Evolutionary conservation across 306 rosid genomes (phyloP), one percentile per base, ranked within the genome.

Genomic region (Astragalus glycyphyllos): DNA sequence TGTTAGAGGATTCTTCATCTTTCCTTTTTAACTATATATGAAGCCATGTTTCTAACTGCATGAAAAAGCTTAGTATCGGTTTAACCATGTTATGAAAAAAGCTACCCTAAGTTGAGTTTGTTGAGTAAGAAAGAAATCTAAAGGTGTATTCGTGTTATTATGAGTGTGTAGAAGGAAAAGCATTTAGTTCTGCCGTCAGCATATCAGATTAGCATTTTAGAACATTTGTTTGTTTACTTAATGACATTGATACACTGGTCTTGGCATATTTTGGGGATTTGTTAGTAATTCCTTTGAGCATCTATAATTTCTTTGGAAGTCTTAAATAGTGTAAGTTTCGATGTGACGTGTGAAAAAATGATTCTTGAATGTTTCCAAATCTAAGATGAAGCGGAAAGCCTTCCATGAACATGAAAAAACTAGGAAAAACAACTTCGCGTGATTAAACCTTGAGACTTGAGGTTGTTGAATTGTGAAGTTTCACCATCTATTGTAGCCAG

Each of bases 21-120:
- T 71, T 50, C 11, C 45, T 56, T 69, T 55, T 53, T 54, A 50
- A 68, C 15, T 38, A 68, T 26, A 26, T 26, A 9, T 69, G 58
- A 66, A 44, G 31, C n/a, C 11, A 54, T 56, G 6, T 56, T 38
- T 26, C 31, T 26, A 26, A 37, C 2, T 41, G 56, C 16, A 26
- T 55, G n/a, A 26, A 37, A 55, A 55, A 15, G 14, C 55, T 6
- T n/a, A 60, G 32, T 53, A 8, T 12, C 12, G 12, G 62, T 51
- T 37, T 69, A 23, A 40, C 4, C 31, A 4, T 61, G 49, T 38
- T 61, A 40, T 8, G 29, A n/a, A n/a, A 58, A 58, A 58, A 42
- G 65, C n/a, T 35, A 5, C 46, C 8, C 7, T 58, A 13, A 34
- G 15, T 58, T 58, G 20, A 58, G 7, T n/a, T 58, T 12, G 10